phyloP scores from a whole-genome alignment of 2,329 filamentous ascomycete species.

The Cucurbitaria berberidis region DNA sequence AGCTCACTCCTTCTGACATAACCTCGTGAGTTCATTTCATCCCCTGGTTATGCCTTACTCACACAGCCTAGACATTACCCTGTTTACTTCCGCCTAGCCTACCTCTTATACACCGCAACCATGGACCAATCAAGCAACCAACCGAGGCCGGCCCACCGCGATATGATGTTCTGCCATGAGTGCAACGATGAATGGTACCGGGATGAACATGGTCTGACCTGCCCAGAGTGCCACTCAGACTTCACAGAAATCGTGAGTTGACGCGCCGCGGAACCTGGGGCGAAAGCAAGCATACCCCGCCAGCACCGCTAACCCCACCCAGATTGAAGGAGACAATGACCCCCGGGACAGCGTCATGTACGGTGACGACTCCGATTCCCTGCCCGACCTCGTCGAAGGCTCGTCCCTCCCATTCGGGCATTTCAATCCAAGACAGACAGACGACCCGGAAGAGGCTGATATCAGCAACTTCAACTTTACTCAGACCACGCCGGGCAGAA shows the following conservation, averaged over 20 bases:
- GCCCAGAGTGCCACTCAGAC: constrained; percentile 78
- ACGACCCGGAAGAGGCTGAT: constrained; percentile 58
- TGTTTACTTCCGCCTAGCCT: constrained; percentile 5
- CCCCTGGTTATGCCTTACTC: constrained; percentile 2
- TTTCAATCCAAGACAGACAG: constrained; percentile 58
- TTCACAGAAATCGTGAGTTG: constrained; percentile 82
- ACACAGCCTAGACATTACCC: constrained; percentile 7
- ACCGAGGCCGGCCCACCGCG: constrained; percentile 48
- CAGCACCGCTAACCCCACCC: constrained; percentile 34
- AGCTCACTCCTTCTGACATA: constrained; percentile 20
- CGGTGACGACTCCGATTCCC: constrained; percentile 34
- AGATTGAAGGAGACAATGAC: constrained; percentile 65
- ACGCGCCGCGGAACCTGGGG: constrained; percentile 10
- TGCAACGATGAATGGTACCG: constrained; percentile 83
- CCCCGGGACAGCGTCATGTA: constrained; percentile 58
- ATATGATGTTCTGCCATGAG: constrained; percentile 85
- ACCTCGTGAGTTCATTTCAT: constrained; percentile 19
- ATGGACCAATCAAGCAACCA: constrained; percentile 33
- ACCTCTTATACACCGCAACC: constrained; percentile 9
- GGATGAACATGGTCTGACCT: constrained; percentile 71
- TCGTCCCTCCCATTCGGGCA: constrained; percentile 42
- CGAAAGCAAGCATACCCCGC: constrained; percentile 5
- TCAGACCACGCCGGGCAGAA: constrained; percentile 43
- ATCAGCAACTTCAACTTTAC: constrained; percentile 56
- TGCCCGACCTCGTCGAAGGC: constrained; percentile 37